Evolutionary conservation across 306 rosid species (phyloP).

Genomic region (Prunus padus): DNA sequence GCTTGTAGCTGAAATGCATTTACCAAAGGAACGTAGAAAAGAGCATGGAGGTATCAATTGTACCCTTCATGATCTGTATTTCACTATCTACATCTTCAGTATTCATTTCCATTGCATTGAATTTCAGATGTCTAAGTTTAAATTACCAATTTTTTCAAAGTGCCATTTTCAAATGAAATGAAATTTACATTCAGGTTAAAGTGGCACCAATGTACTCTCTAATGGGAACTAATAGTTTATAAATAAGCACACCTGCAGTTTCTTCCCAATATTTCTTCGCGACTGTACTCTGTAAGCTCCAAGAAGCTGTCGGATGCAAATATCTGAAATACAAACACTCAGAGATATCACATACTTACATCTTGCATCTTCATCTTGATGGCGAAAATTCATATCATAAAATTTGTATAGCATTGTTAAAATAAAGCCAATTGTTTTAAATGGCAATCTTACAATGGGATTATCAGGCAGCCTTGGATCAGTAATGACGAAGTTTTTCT

Average conservation of each 20-base stretch:
- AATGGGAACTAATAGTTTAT: not conserved
- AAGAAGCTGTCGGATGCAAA: conserved; percentile 98
- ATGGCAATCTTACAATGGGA: conserved; percentile 73
- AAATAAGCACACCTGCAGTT: conserved; percentile 72
- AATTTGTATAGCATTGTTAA: not conserved
- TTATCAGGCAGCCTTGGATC: conserved; percentile 98
- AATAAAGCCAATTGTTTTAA: not conserved
- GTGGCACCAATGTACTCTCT: no score
- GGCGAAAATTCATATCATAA: conserved; percentile 4
- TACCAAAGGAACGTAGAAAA: no score
- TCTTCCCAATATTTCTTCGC: conserved; percentile 97
- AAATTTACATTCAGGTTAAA: no score
- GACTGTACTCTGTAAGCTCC: conserved; percentile 92
- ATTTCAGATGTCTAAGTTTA: no score
- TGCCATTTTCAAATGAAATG: no score
- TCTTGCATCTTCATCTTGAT: conserved; percentile 3
- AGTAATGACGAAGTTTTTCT: conserved; percentile 96
- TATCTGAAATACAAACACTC: conserved; percentile 52
- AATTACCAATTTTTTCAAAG: no score
- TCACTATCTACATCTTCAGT: no score
- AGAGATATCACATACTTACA: conserved; percentile 10
- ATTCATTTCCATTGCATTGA: no score
- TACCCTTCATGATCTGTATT: no score
- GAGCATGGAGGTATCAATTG: no score
- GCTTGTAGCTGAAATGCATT: no score